Conservation (phyloP, 345 rosid species). For the Raphanus sativus region DNA sequence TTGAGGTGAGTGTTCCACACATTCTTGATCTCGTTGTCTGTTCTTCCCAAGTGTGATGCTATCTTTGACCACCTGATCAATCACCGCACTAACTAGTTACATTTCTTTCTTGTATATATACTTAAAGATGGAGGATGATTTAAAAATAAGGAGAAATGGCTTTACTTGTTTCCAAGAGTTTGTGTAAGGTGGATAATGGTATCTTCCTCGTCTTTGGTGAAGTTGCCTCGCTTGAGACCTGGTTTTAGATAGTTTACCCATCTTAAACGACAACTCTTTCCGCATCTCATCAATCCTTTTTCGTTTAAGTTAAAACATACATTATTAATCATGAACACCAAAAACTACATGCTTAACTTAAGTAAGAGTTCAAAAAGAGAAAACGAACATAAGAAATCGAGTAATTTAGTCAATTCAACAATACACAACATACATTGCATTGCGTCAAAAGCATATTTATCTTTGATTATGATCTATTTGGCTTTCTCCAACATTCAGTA, state of each 20-base stretch:
- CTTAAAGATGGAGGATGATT: background rate
- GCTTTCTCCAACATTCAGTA: background rate
- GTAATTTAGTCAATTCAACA: background rate
- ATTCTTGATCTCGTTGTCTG: conserved; percentile 87
- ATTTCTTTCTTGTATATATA: background rate
- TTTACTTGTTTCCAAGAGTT: conserved; percentile 68
- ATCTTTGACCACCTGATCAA: conserved; percentile 75
- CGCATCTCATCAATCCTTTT: conserved; percentile 72
- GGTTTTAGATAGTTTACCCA: conserved; percentile 79
- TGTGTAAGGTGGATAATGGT: conserved; percentile 61
- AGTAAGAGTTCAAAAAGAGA: background rate
- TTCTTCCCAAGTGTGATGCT: conserved; percentile 69
- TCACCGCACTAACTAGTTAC: background rate
- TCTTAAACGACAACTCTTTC: conserved; percentile 74
- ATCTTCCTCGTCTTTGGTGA: conserved; percentile 70
- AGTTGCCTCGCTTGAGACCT: conserved; percentile 78
- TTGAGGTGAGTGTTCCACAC: conserved; percentile 80
- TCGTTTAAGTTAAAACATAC: background rate
- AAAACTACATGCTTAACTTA: conserved; percentile 7
- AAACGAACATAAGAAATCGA: background rate
- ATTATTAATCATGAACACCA: background rate
- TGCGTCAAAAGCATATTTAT: background rate
- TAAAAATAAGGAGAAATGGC: background rate
- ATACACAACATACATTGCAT: background rate
- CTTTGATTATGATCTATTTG: background rate